Percentiles rank a stretch among this genome's conserved stretches.
Conservation (phyloP, 768 basidiomycete species). For the Amanita pseudoporphyria region DNA sequence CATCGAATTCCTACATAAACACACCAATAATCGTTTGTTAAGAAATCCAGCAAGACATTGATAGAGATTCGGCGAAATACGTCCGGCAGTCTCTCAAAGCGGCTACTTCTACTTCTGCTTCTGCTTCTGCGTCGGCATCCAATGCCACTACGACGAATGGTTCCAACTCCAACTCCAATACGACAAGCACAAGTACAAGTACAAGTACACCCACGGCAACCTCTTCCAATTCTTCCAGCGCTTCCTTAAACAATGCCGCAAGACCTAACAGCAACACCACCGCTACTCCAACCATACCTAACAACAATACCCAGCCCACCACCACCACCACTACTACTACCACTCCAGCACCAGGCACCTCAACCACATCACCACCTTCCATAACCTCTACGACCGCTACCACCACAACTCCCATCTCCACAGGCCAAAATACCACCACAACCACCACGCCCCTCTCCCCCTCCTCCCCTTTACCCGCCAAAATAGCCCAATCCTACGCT, state of each 20-base stretch:
- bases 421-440: slow-evolving; percentile 19
- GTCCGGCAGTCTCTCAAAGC: slow-evolving; percentile 36
- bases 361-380: not conserved
- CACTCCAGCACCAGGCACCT: slow-evolving; percentile 12
- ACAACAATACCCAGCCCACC: not conserved
- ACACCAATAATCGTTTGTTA: no score
- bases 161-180: slow-evolving; percentile 21
- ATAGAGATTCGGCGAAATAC: slow-evolving; percentile 38
- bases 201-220: slow-evolving; percentile 21
- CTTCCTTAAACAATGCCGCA: slow-evolving; percentile 9
- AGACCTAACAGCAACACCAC: not conserved
- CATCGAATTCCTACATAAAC: no score
- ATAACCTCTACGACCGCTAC: slow-evolving; percentile 10
- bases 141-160: slow-evolving; percentile 16
- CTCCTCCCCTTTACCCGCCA: slow-evolving; percentile 28
- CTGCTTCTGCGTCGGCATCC: slow-evolving; percentile 7
- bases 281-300: slow-evolving; percentile 8
- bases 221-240: slow-evolving; percentile 1
- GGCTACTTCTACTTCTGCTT: not conserved
- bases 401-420: slow-evolving; percentile 12
- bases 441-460: slow-evolving; percentile 20
- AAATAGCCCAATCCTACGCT: slow-evolving; percentile 34
- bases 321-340: slow-evolving; percentile 33
- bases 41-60: slow-evolving; percentile 44
- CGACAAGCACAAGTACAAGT: slow-evolving; percentile 23